Evolutionary conservation across 2,329 filamentous ascomycete genomes (phyloP), one percentile per base, ranked within the genome.

Genomic region (Arthrobotrys iridis): DNA sequence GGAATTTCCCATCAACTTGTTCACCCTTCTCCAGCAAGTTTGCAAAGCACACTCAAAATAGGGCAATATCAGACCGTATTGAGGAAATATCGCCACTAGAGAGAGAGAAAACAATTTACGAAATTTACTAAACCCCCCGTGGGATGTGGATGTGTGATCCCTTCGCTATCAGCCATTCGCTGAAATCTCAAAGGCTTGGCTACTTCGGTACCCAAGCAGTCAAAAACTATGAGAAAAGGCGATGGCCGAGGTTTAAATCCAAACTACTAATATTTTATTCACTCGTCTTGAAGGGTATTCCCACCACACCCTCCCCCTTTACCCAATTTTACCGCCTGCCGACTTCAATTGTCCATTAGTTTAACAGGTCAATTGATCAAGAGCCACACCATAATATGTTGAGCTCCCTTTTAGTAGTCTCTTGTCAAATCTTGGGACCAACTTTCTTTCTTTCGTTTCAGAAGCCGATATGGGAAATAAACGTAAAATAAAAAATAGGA

Each of bases 371-470:
- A n/a, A 40, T n/a, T 41, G 26, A 6, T 48, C 5, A 43, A 43
- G 22, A 59, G 55, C 43, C 48, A 59, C 63, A 46, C 48, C 48
- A 15, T 30, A 30, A 43, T n/a, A 55, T 55, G 18, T 24, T 55
- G 30, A 15, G 30, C 15, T n/a, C n/a, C 50, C n/a, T n/a, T 55
- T 55, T 55, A 24, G 30, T 11, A 37, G 28, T 37, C 46, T 45
- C 62, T 57, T 37, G 33, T 65, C 58, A 4, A 37, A 30, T 48
- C 41, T 68, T 50, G 52, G 30, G 10, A 18, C 45, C 45, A 37
- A 35, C 55, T 62, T 71, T 5, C 55, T 62, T 71, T 5, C 55
- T 63, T 55, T 46, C 66, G 66, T 71, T 71, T 63, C 66, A 71
- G 26, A 64, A 71, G 28, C 58, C 66, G 66, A 71, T 71, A 46